phyloP scores from a whole-genome alignment of 768 basidiomycete species.

The Boletus huronensis region DNA sequence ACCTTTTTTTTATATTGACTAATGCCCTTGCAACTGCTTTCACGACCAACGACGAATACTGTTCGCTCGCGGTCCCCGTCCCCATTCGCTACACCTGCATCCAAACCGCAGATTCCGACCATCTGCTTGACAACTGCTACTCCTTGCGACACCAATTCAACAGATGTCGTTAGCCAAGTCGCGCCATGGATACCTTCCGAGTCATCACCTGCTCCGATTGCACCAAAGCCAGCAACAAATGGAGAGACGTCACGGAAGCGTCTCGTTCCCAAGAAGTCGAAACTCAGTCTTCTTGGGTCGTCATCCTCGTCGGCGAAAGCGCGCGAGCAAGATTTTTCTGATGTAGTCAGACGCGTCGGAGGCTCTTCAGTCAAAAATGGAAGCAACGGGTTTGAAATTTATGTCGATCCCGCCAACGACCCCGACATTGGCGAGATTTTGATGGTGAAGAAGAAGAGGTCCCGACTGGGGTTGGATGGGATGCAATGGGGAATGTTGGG shows the following conservation, averaged over 20 bases:
- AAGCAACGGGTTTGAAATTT: constrained; percentile 64
- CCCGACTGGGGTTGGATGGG: constrained; percentile 55
- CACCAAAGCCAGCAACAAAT: constrained; percentile 25
- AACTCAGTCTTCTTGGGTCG: constrained; percentile 46
- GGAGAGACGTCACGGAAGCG: constrained; percentile 37
- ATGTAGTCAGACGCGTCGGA: constrained; percentile 53
- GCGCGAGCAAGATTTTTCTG: constrained; percentile 50
- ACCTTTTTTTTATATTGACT: constrained; percentile 15
- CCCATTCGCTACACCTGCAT: constrained; percentile 24
- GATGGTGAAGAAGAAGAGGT: constrained; percentile 76
- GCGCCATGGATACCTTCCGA: constrained; percentile 21
- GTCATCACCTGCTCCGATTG: constrained; percentile 18
- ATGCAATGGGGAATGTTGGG: constrained; percentile 52
- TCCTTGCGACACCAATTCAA: constrained; percentile 48
- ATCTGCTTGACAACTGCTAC: constrained; percentile 70
- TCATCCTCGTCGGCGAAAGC: constrained; percentile 28
- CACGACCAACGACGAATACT: constrained; percentile 29
- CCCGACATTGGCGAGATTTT: constrained; percentile 66
- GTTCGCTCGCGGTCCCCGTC: constrained; percentile 27
- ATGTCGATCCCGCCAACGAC: constrained; percentile 62
- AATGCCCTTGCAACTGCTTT: constrained; percentile 32
- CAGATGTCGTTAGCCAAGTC: constrained; percentile 27
- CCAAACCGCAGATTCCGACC: constrained; percentile 46
- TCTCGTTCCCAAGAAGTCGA: constrained; percentile 73
- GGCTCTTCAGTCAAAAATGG: constrained; percentile 19